These are phyloP conservation scores for Xerocomus brunneocitrinus DNA, from an alignment of 768 basidiomycete species.

Conservation along the genomic window DNA sequence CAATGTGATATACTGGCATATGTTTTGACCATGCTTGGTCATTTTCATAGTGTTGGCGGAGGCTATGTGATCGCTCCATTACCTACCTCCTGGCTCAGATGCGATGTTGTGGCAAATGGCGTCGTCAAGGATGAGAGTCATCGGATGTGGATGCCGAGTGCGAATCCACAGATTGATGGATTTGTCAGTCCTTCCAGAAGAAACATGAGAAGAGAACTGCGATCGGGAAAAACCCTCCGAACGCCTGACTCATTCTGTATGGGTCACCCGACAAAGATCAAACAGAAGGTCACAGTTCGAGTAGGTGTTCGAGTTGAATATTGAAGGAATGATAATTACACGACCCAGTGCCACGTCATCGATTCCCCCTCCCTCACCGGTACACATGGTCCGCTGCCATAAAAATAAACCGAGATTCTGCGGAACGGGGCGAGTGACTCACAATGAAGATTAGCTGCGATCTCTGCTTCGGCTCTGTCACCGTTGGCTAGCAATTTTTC, in stretches of 20 bases:
- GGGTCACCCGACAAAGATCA: background rate
- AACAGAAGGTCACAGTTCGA: slow-evolving; percentile 1
- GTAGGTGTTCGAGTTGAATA: slow-evolving; percentile 3
- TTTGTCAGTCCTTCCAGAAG: background rate
- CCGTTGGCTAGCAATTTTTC: slow-evolving; percentile 97
- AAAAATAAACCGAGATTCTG: slow-evolving; percentile 18
- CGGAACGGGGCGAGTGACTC: slow-evolving; percentile 21
- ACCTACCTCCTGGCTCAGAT: background rate
- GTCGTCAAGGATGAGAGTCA: background rate
- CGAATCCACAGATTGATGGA: background rate
- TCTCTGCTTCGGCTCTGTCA: slow-evolving; percentile 94
- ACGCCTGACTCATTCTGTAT: background rate
- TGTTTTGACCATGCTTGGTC: background rate
- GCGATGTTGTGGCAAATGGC: background rate
- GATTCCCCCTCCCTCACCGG: slow-evolving; percentile 44
- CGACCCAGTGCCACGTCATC: slow-evolving; percentile 5
- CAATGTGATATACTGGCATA: background rate
- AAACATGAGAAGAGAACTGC: background rate
- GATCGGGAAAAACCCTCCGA: background rate
- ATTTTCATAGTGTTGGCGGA: background rate
- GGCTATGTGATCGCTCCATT: background rate
- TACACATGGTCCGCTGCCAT: slow-evolving; percentile 79
- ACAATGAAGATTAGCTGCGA: slow-evolving; percentile 90
- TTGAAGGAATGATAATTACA: slow-evolving; percentile 24
- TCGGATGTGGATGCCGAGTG: background rate